Conservation (phyloP, 2,329 filamentous ascomycete species). For the Aspergillus niger region DNA sequence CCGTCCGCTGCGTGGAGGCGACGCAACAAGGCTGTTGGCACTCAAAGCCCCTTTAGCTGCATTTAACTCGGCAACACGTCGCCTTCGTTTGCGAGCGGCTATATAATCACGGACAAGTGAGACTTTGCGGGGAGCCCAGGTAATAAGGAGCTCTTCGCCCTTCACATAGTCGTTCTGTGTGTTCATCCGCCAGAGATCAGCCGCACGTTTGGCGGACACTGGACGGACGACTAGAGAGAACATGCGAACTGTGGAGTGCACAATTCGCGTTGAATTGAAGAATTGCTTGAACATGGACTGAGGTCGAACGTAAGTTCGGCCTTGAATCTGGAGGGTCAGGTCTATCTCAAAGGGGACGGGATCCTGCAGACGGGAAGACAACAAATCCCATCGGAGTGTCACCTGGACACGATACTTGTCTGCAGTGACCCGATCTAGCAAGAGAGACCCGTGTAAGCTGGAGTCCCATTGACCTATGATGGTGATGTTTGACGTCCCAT, state of each 20-base stretch:
- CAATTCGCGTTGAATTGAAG: slow-evolving; percentile 81
- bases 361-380: slow-evolving; percentile 78
- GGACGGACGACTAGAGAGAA: slow-evolving; percentile 87
- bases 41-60: slow-evolving; percentile 53
- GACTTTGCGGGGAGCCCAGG: slow-evolving; percentile 87
- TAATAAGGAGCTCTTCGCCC: slow-evolving; percentile 81
- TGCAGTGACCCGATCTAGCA: slow-evolving; percentile 90
- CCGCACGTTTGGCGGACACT: slow-evolving; percentile 84
- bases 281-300: slow-evolving; percentile 84
- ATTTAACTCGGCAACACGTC: slow-evolving; percentile 77
- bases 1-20: slow-evolving; percentile 37
- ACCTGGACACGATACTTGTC: slow-evolving; percentile 92
- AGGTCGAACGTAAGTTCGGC: slow-evolving; percentile 80
- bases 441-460: slow-evolving; percentile 83
- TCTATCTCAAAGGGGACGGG: slow-evolving; percentile 86
- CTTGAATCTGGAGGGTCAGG: slow-evolving; percentile 78
- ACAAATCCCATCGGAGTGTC: slow-evolving; percentile 81
- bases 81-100: slow-evolving; percentile 69
- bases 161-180: slow-evolving; percentile 95
- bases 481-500: slow-evolving; percentile 84
- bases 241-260: slow-evolving; percentile 81
- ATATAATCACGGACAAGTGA: slow-evolving; percentile 90
- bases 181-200: slow-evolving; percentile 94
- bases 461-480: slow-evolving; percentile 96
- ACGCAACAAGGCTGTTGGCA: slow-evolving; percentile 40